These are phyloP conservation scores for Cerrena zonata DNA, from an alignment of 1,284 basidiomycete species.

Conservation along the genomic window DNA sequence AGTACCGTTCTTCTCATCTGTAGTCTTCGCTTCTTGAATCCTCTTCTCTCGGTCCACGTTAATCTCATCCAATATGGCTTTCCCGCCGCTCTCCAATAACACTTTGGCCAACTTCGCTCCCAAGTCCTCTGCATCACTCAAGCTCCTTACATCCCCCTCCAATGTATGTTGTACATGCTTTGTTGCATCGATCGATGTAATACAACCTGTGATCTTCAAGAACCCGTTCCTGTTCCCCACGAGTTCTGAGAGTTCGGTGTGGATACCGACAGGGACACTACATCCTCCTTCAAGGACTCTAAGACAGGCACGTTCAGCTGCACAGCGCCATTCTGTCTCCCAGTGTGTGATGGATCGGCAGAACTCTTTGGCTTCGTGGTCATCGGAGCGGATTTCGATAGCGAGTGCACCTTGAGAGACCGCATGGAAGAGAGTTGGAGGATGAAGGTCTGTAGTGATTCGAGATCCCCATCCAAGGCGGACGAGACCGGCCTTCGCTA, in stretches of 20 bases:
- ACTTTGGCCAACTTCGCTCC: constrained; percentile 62
- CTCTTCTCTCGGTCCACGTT: constrained; percentile 57
- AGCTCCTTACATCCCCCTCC: constrained; percentile 45
- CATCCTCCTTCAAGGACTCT: constrained; percentile 92
- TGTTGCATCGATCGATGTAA: constrained; percentile 72
- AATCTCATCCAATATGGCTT: constrained; percentile 75
- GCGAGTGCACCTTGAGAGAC: constrained; percentile 93
- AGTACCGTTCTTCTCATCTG: constrained; percentile 11
- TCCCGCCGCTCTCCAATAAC: constrained; percentile 67
- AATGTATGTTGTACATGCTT: constrained; percentile 67
- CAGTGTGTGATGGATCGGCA: constrained; percentile 69
- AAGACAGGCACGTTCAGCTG: constrained; percentile 83
- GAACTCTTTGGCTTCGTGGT: constrained; percentile 55
- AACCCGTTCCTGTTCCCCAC: constrained; percentile 26
- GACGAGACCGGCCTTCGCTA: constrained; percentile 91
- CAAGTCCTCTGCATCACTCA: constrained; percentile 61
- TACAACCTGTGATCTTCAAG: constrained; percentile 70
- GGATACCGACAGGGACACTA: constrained; percentile 92
- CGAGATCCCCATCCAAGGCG: constrained; percentile 76
- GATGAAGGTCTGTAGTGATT: constrained; percentile 70
- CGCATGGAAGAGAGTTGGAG: constrained; percentile 80
- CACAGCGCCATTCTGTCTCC: constrained; percentile 69
- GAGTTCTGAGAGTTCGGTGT: constrained; percentile 37
- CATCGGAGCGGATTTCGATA: constrained; percentile 79
- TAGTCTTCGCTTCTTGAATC: constrained; percentile 40